Base-by-base conservation (phyloP, 2,329 filamentous ascomycete genomes). In the Thyridium curvatum region DNA sequence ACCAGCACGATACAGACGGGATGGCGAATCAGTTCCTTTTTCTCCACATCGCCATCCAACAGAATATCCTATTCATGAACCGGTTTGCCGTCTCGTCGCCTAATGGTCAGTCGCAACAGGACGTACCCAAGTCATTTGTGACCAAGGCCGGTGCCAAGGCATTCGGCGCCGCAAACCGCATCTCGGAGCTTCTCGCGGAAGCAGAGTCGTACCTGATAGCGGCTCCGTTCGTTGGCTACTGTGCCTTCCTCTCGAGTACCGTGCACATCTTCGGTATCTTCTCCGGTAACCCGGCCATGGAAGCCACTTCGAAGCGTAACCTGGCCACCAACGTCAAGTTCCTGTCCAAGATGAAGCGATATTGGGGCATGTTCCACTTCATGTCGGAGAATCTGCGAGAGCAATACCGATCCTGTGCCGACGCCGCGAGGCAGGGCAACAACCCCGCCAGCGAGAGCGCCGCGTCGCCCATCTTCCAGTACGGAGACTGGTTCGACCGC, bases 351-450 rank as follows among this genome's bases (percentile, higher is more conserved):
- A 94, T 97, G 86, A 96, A 95, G 69, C 86, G 86, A 43, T 90
- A 93, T 53, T 98, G 93, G 93, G 93, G 91, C 43, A 94, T 96
- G 84, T 96, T 97, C 56, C 87, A 95, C 57, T 96, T 89, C 65
- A 90, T 97, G 76, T 84, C 88, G 1, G 90, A 97, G 56, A 93
- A 91, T 52, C 73, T 96, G 29, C 89, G 93, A 43, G 85, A 91
- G 39, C 80, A 94, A 44, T 98, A 95, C 56, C 79, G 85, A 37
- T 78, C 81, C 35, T 91, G 89, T 50, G 82, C 89, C 13, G 89
- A 96, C 58, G 83, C 84, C n/a, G 79, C 82, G 21, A 72, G 82
- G 38, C 77, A 79, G 48, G 86, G 86, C 9, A 70, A 70, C n/a
- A 26, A 26, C 10, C 61, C 70, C 46, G 57, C 64, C 43, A 59